Evolutionary conservation across 768 basidiomycete species (phyloP), one percentile per base, ranked within the genome.

Genomic region (Butyriboletus loyo): DNA sequence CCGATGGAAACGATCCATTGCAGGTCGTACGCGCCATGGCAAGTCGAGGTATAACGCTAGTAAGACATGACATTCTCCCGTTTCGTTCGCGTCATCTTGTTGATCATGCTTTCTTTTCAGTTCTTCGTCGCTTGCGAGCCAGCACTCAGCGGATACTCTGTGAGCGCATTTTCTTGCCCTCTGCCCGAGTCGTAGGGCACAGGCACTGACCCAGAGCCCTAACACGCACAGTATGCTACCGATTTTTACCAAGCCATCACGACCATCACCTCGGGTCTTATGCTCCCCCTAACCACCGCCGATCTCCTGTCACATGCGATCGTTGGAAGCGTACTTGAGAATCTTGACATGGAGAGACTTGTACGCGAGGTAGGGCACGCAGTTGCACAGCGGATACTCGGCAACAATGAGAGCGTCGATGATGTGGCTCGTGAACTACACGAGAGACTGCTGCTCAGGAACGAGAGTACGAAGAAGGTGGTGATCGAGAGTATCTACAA

Each of bases 81-180:
- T 48, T 28, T 53, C 47, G 47, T 50, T 34, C 28, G 10, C 32
- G 19, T 34, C 22, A 13, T 24, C 13, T 28, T 3, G 44, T 19
- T 53, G 32, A 57, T 42, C 17, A 37, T 15, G 5, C 56, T 36
- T 54, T 53, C 38, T 51, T 36, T 53, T 7, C 68, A 97, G 93
- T 98, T 98, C 74, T 94, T 97, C 68, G 96, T 98, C n/a, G 96
- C 96, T 27, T 98, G 96, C 73, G 96, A 98, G 71, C 95, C 96
- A 51, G 94, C 92, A 6, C 77, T 96, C 54, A 93, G 91, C 57
- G 92, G 92, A 39, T 96, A 96, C 65, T 89, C 87, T 52, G 90
- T 92, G 61, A 65, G 86, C 67, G 15, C 28, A 0, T 24, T 41
- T 21, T 39, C 34, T 50, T 58, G 21, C 60, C 58, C 58, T 62